These are phyloP conservation scores for Mortierella sp. DNA, from an alignment of 371 early-diverging fungal genomes.

Conservation along the genomic window DNA sequence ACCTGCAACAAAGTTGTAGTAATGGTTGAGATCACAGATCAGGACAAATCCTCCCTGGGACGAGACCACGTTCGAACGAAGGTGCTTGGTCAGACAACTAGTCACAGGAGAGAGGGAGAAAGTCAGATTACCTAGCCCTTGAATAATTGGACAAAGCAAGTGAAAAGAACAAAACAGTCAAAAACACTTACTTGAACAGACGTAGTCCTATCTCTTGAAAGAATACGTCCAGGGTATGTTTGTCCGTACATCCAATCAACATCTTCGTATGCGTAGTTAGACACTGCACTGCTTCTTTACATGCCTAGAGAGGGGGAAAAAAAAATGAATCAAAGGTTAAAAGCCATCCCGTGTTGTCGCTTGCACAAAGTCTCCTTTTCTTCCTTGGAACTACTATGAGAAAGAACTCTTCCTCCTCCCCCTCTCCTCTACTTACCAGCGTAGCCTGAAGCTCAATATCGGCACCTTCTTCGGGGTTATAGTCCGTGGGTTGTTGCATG, in stretches of 20 bases:
- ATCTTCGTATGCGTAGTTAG: slow-evolving; percentile 80
- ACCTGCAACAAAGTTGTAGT: slow-evolving; percentile 66
- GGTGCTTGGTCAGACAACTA: slow-evolving; percentile 79
- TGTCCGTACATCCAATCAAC: slow-evolving; percentile 81
- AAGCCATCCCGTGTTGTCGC: too few relatives aligned
- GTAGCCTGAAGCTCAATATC: slow-evolving; percentile 73
- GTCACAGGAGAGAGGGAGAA: slow-evolving; percentile 59
- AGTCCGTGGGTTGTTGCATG: slow-evolving; percentile 77
- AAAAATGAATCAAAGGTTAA: slow-evolving; percentile 34
- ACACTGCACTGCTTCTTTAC: slow-evolving; percentile 79
- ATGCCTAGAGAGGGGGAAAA: slow-evolving; percentile 54
- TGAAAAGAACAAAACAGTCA: slow-evolving; percentile 11
- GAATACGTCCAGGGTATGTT: slow-evolving; percentile 89
- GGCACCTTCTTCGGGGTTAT: slow-evolving; percentile 66
- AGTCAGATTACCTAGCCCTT: neutral
- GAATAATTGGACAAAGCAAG: neutral
- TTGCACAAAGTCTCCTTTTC: neutral
- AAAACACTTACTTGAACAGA: slow-evolving; percentile 76
- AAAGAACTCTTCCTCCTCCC: neutral
- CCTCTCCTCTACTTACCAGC: slow-evolving; percentile 2
- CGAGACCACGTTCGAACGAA: slow-evolving; percentile 28
- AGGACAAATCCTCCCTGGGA: slow-evolving; percentile 57
- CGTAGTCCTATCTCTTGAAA: slow-evolving; percentile 88
- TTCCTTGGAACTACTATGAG: slow-evolving; percentile 2
- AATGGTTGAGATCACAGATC: slow-evolving; percentile 88